Evolutionary conservation across 148 eudicot genomes (phyloP), one percentile per base, ranked within the genome.

Genomic region (Cornus kousa): DNA sequence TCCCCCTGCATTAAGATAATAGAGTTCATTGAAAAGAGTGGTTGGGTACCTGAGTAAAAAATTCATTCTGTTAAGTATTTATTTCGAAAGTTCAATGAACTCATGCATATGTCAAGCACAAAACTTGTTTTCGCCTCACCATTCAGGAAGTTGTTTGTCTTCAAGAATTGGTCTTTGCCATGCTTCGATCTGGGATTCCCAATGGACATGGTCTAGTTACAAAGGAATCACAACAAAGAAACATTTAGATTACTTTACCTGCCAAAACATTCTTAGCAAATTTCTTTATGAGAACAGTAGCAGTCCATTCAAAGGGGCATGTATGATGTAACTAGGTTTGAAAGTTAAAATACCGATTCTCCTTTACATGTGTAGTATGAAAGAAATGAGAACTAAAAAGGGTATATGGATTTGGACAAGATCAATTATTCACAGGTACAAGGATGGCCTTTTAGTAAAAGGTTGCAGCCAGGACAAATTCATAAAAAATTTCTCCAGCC

Each of bases 111-210:
- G 37, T 77, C 28, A 11, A 67, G 75, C 37, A 23, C 31, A 32
- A 24, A 8, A 5, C 5, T 33, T 78, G 39, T 60, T 62, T 59
- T 60, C 40, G 35, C 60, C 82, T 80, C 71, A 95, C 99, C 99
- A 95, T 85, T 93, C 94, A 46, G 99, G 99, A 84, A 90, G 82
- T 74, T 88, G 88, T 79, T 88, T 90, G 84, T 95, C 97, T 79
- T 88, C 95, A 72, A 95, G 91, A 81, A 87, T 82, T 72, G 97
- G 91, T 76, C 73, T 86, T 79, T 95, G 99, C 99, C 99, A 95
- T 75, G 92, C 94, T 88, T 95, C 99, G 67, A 95, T 93, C 83
- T 91, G 86, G 73, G 94, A 85, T 82, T 95, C 99, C 99, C 99
- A 80, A 20, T 66, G 68, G 20, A 23, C 59, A 71, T 80, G 83